Conservation (phyloP, 1,139 yeast species). For the Kodamaea sp. region DNA sequence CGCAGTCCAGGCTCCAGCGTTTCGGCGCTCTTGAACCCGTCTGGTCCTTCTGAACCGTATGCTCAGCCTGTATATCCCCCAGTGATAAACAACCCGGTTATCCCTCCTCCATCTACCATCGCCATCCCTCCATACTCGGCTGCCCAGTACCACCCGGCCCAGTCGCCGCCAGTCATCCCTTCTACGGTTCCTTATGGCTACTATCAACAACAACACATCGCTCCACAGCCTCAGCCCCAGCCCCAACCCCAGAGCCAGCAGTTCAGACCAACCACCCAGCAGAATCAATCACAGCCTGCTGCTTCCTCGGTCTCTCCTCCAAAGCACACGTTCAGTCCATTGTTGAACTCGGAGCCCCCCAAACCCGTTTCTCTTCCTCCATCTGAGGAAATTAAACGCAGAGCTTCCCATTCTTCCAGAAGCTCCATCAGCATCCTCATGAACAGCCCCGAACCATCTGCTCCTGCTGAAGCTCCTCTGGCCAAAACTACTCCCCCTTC, state of each 20-base stretch:
- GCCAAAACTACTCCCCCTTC: background rate
- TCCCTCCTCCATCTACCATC: too few relatives aligned
- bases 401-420: slow-evolving; percentile 5
- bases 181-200: slow-evolving; percentile 2
- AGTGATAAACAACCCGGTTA: too few relatives aligned
- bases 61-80: too few relatives aligned
- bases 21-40: slow-evolving; percentile 3
- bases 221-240: background rate
- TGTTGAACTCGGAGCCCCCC: slow-evolving; percentile 8
- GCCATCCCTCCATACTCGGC: slow-evolving; percentile 1
- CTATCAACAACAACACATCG: background rate
- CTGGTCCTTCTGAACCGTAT: slow-evolving; percentile 4
- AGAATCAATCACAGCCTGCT: too few relatives aligned
- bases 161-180: slow-evolving; percentile 9
- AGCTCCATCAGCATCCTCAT: slow-evolving; percentile 16
- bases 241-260: slow-evolving; percentile 3
- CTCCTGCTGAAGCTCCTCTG: slow-evolving; percentile 1
- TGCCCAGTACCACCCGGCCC: too few relatives aligned
- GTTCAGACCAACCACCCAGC: too few relatives aligned
- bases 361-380: background rate
- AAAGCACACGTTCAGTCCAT: slow-evolving; percentile 1
- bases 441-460: slow-evolving; percentile 14
- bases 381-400: background rate
- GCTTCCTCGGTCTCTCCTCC: slow-evolving; percentile 1
- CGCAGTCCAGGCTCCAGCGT: too few relatives aligned